A percentile compares a stretch with the other conserved stretches of the same genome.
phyloP scores from a whole-genome alignment of 2,329 filamentous ascomycete genomes.

The Fusarium euwallaceae region DNA sequence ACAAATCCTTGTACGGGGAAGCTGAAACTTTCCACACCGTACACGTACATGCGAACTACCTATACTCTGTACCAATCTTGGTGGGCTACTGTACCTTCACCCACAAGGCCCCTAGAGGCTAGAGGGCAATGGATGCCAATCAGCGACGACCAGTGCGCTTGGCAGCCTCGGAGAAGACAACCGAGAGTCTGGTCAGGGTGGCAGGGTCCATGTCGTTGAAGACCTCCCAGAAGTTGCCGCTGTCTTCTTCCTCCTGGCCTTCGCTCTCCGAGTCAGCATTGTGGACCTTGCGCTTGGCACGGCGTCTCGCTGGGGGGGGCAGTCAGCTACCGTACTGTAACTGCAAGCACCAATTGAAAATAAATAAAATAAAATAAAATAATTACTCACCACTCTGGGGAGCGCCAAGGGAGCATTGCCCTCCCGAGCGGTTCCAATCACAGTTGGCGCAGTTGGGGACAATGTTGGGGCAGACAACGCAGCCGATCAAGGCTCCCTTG shows the following conservation, averaged over 20 bases:
- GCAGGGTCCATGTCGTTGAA: slow-evolving; percentile 1
- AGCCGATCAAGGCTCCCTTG: neutral
- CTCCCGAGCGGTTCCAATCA: slow-evolving; percentile 8
- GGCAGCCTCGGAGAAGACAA: neutral
- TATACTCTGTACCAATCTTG: neutral
- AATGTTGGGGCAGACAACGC: neutral
- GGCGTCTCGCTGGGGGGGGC: neutral
- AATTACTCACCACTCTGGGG: neutral
- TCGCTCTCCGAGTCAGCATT: neutral
- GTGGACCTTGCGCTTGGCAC: neutral
- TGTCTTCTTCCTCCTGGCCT: neutral
- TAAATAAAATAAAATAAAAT: too few species aligned
- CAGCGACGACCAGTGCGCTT: neutral
- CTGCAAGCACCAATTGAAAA: neutral
- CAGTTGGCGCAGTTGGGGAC: slow-evolving; percentile 4
- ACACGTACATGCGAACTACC: neutral
- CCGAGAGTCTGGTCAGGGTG: neutral
- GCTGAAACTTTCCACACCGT: neutral
- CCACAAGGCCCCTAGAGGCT: neutral
- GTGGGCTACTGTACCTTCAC: neutral
- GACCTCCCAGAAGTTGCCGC: neutral
- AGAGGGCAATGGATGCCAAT: neutral
- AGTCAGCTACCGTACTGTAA: too few species aligned
- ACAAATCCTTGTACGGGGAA: neutral
- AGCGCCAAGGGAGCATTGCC: neutral